A percentile compares a stretch with the other conserved stretches of the same genome.
Evolutionary conservation across 2,329 filamentous ascomycete species (phyloP).

Genomic region (Orbilia oligospora): DNA sequence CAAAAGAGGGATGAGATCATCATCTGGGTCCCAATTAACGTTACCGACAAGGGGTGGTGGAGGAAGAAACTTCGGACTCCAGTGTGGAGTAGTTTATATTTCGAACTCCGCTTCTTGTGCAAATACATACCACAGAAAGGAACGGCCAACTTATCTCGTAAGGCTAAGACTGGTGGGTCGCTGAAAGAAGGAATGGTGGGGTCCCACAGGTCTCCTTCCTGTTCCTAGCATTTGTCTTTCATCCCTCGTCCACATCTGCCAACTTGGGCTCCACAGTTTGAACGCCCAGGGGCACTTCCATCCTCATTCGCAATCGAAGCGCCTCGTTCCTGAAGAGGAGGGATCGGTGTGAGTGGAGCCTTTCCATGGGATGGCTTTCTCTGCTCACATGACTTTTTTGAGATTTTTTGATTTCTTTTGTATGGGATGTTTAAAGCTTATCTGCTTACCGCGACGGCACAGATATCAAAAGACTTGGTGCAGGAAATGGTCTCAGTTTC

Average conservation of each 20-base stretch:
- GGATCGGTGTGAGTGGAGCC: constrained; percentile 33
- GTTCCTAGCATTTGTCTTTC: constrained; percentile 14
- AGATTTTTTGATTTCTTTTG: not conserved
- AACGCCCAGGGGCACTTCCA: constrained; percentile 29
- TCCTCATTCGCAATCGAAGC: constrained; percentile 59
- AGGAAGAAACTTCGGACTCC: constrained; percentile 21
- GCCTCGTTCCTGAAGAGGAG: constrained; percentile 23
- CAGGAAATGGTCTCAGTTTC: constrained; percentile 9
- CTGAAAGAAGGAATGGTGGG: constrained; percentile 4
- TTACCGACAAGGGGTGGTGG: constrained; percentile 2
- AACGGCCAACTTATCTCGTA: constrained; percentile 27
- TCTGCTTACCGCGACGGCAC: constrained; percentile 15
- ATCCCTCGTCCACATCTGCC: constrained; percentile 17
- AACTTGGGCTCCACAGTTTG: constrained; percentile 22
- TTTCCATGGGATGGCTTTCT: not conserved
- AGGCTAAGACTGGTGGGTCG: constrained; percentile 29
- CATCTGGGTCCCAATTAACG: constrained; percentile 31
- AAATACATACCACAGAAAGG: too few relatives aligned
- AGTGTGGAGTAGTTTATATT: constrained; percentile 33
- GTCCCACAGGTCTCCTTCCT: constrained; percentile 19
- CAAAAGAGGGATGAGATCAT: constrained; percentile 50
- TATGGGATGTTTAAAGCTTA: constrained; percentile 25
- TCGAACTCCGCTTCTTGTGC: not conserved
- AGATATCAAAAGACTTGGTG: constrained; percentile 21
- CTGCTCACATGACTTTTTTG: constrained; percentile 21